Base-by-base conservation (phyloP, 352 stramenopile genomes). In the Phytophthora sojae region DNA sequence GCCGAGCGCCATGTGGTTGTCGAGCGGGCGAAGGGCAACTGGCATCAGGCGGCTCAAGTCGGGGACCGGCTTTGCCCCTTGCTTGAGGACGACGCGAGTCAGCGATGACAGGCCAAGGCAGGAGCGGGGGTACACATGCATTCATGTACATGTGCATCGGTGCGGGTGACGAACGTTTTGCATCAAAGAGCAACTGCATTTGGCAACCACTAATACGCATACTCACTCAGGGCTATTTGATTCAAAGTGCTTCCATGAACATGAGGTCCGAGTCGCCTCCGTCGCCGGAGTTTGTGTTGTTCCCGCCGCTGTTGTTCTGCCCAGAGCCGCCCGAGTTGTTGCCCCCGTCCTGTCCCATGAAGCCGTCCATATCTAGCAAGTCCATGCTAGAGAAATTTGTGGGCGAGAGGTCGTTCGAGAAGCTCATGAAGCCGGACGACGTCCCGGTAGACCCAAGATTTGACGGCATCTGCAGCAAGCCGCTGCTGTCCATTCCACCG, bases 291-390 rank as follows among this genome's bases (percentile, higher is more conserved):
- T 69, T 60, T 70, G 73, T 69, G 63, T 73, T 81, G 73, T 75
- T 71, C 49, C 60, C 69, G 19, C 54, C 73, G 62, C 35, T 69
- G 30, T 64, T 83, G 47, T 63, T 75, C 15, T 72, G 61, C n/a
- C 59, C 66, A 30, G 58, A 68, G 9, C 53, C 69, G 30, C 57
- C 66, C 19, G 68, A 68, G 35, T 61, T 69, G 54, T 61, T 77
- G 44, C 63, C 73, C 12, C 64, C 67, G 21, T 76, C 72, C 11
- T 76, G 65, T 12, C 67, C 73, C 79, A 72, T 89, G 8, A 85
- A 79, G 64, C 85, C 83, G 39, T 94, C 86, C 51, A 93, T 90
- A 60, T 94, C 86, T 19, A 94, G 70, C 59, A 92, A 71, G 66
- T 94, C 86, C 70, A 87, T 90, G 53, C 79, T 79, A 14, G 68